A percentile compares a stretch with the other conserved stretches of the same genome.
These are phyloP conservation scores for Beauveria scarabaeidicola DNA, from an alignment of 2,329 filamentous ascomycete genomes.

Conservation along the genomic window DNA sequence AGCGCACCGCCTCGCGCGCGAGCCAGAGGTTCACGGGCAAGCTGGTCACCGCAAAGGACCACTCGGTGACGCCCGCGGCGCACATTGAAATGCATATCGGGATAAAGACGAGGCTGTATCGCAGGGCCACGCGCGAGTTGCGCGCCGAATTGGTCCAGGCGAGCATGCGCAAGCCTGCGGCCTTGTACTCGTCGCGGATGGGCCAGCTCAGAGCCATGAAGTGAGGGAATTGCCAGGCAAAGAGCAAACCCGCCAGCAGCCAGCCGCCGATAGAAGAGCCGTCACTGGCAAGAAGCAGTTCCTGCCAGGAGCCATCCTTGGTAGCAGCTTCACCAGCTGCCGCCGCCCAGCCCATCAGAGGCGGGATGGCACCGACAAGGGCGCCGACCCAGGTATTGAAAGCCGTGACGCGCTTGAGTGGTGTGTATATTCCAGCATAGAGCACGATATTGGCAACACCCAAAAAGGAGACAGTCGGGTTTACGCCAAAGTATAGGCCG, in stretches of 20 bases:
- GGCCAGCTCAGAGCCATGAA: constrained; percentile 91
- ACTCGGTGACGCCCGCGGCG: constrained; percentile 72
- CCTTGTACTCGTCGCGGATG: constrained; percentile 82
- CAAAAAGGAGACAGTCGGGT: constrained; percentile 82
- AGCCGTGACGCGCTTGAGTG: constrained; percentile 76
- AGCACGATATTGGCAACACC: constrained; percentile 78
- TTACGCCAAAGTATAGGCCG: constrained; percentile 80
- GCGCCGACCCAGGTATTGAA: constrained; percentile 95
- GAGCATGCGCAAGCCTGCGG: constrained; percentile 62
- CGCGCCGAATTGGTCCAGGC: constrained; percentile 78
- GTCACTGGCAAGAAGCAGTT: constrained; percentile 60
- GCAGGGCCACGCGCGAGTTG: constrained; percentile 78
- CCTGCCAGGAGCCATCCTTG: constrained; percentile 64
- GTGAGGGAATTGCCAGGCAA: constrained; percentile 97
- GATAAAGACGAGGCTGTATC: constrained; percentile 79
- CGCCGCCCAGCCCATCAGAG: constrained; percentile 96
- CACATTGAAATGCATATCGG: constrained; percentile 78
- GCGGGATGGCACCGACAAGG: constrained; percentile 85
- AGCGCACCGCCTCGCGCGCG: constrained; percentile 65
- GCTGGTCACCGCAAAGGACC: constrained; percentile 74
- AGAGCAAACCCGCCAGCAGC: constrained; percentile 75
- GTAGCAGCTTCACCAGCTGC: constrained; percentile 83
- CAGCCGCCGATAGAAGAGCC: constrained; percentile 69
- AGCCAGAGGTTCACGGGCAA: constrained; percentile 82
- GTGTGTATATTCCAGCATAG: constrained; percentile 89